Base-by-base conservation (phyloP, 2,329 filamentous ascomycete species). In the Colletotrichum shisoi region DNA sequence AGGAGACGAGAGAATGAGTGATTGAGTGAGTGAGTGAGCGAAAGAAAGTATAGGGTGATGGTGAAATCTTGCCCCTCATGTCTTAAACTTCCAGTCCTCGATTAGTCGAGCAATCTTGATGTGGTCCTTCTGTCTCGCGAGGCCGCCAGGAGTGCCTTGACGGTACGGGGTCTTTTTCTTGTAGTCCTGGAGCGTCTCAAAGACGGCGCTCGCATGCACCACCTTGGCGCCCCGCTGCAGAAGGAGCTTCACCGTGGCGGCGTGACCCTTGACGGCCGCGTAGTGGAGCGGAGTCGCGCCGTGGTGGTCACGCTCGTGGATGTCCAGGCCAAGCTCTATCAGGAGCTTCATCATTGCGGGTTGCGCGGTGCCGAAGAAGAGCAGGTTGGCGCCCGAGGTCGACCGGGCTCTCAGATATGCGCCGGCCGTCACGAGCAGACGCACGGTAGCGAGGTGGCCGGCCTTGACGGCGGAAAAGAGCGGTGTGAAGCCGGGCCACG, bases 201-300 rank as follows among this genome's bases (percentile, higher is more conserved):
- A 73, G 19, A 74, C 68, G 13, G 70, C 72, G 52, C 70, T 70
- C 12, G 72, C 72, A 37, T 71, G 67, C 17, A 57, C 63, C 53
- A 70, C 48, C 37, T 49, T 61, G 15, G 71, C 73, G 7, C 71
- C 71, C 21, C 62, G 63, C 31, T 70, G 70, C n/a, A 74, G 57
- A 24, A 74, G 60, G 45, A 77, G 63, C 64, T 73, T 76, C 70
- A 73, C 76, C 21, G 66, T 69, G 9, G 67, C 27, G 6, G 69
- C 57, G 7, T 74, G 70, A 17, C 70, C 71, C 19, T 72, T 71
- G 3, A 70, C 58, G 4, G 70, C 69, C 6, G 72, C 71, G 59
- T 73, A 72, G 60, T 75, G 74, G n/a, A 73, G 69, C 11, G 71
- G 68, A 53, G 73, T 74, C 19, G 71, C 73, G 34, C 71, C 73